Conservation (phyloP, 331 rosid species). For the Malus hybrid region DNA sequence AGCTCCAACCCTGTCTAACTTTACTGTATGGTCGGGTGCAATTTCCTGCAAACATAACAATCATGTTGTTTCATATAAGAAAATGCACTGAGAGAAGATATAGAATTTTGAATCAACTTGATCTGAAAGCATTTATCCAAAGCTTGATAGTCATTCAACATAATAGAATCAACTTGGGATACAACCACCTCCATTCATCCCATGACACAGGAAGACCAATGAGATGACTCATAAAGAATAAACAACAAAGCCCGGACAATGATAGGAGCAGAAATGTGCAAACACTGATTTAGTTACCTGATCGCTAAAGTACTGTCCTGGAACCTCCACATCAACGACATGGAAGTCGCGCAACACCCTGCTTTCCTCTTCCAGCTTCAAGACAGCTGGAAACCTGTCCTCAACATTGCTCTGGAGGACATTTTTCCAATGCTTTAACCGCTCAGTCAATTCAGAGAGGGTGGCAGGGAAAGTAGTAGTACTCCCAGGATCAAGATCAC, state of each 20-base stretch:
- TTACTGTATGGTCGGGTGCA: constrained; percentile 93
- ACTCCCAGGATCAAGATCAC: constrained; percentile 99
- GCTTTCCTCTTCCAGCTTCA: constrained; percentile 98
- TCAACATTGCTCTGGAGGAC: constrained; percentile 97
- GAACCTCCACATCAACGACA: constrained; percentile 97
- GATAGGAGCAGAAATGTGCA: neutral
- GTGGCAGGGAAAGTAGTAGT: constrained; percentile 81
- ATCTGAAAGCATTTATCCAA: neutral
- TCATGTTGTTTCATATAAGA: constrained; percentile 1
- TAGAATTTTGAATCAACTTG: neutral
- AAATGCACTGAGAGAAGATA: constrained; percentile 7
- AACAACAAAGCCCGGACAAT: neutral
- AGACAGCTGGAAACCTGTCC: constrained; percentile 96
- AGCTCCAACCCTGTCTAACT: constrained; percentile 94
- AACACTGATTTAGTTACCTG: constrained; percentile 48
- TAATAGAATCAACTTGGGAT: neutral
- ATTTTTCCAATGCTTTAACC: constrained; percentile 96
- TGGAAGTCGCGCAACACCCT: constrained; percentile 95
- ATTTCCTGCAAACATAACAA: constrained; percentile 56
- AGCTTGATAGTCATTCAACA: neutral
- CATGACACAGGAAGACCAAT: neutral
- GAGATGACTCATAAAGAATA: neutral
- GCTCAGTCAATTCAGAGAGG: constrained; percentile 87
- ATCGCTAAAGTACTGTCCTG: constrained; percentile 78
- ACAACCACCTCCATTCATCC: neutral